Conservation (phyloP, 2,329 filamentous ascomycete species). For the Dactylellina leptospora region DNA sequence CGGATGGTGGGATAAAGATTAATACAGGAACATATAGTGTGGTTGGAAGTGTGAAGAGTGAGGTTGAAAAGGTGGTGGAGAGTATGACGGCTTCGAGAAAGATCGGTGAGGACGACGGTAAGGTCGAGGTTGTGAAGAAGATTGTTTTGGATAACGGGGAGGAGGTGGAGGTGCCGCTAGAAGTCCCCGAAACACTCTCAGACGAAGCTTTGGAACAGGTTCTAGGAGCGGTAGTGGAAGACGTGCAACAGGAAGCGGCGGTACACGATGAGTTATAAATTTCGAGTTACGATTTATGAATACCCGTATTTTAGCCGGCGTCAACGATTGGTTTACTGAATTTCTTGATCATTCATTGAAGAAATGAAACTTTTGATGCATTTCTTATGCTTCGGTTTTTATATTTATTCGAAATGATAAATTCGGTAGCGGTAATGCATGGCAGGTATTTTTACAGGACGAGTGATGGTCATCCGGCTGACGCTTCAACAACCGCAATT, state of each 20-base stretch:
- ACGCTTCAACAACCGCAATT: no score
- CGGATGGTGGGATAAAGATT: slow-evolving; percentile 60
- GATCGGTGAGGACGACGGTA: slow-evolving; percentile 56
- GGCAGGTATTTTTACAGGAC: no score
- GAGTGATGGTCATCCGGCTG: no score
- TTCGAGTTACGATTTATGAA: neutral
- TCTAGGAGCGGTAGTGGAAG: neutral
- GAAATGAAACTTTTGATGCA: no score
- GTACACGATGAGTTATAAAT: slow-evolving; percentile 53
- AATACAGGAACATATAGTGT: slow-evolving; percentile 66
- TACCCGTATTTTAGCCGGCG: slow-evolving; percentile 19
- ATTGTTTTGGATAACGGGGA: slow-evolving; percentile 47
- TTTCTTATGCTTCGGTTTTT: no score
- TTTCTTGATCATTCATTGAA: no score
- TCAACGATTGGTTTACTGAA: no score
- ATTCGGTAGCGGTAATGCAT: no score
- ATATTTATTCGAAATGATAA: slow-evolving; percentile 7
- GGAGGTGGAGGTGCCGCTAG: slow-evolving; percentile 57
- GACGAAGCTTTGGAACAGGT: neutral
- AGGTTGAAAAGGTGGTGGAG: slow-evolving; percentile 67
- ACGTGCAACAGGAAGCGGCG: neutral
- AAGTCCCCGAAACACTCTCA: slow-evolving; percentile 30
- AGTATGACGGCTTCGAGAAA: slow-evolving; percentile 63
- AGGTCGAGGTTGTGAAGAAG: slow-evolving; percentile 31
- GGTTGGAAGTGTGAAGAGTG: slow-evolving; percentile 60